Base-by-base conservation (phyloP, 192 early-diverging fungal species). In the Coemansia sp. region DNA sequence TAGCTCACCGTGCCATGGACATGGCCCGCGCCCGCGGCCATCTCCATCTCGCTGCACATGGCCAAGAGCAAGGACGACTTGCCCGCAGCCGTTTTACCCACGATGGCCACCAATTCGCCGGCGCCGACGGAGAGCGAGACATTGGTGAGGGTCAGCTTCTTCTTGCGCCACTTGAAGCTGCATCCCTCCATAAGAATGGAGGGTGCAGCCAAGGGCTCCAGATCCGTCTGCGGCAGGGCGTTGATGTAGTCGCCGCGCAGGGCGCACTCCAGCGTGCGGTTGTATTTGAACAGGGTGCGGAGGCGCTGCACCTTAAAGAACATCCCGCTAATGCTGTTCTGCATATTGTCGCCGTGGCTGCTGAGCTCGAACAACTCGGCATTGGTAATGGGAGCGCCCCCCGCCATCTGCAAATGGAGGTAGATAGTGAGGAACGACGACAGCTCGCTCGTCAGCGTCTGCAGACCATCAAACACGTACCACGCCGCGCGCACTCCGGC, bases 31-130 rank as follows among this genome's bases (percentile, higher is more conserved):
- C 80, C 75, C 33, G 42, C 13, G 1, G 72, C 68, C 61, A 85
- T 84, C 64, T 84, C 88, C 80, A 93, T 90, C 64, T 96, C 94
- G 16, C 95, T 93, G 29, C 95, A 86, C 62, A 98, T 80, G 13
- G 93, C 89, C 62, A 88, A 86, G 1, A 98, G 77, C n/a, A 98
- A 77, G 3, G 93, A 90, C 0, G 91, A 92, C 67, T 98, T 98
- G 37, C 94, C 94, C 3, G 86, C 81, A 3, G 93, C 96, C 8
- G 94, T 94, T 3, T 87, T 79, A 14, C 96, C 96, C 13, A 93
- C 89, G 24, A 98, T 74, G 0, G 91, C 93, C 0, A 92, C 89
- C 17, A 98, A 85, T 21, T 85, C 59, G 50, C 90, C 82, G 40
- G 73, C 65, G 68, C 72, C 50, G 72, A 88, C 63, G 42, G 63